Conservation (phyloP, 2,329 filamentous ascomycete species). For the Fusarium oligoseptatum region DNA sequence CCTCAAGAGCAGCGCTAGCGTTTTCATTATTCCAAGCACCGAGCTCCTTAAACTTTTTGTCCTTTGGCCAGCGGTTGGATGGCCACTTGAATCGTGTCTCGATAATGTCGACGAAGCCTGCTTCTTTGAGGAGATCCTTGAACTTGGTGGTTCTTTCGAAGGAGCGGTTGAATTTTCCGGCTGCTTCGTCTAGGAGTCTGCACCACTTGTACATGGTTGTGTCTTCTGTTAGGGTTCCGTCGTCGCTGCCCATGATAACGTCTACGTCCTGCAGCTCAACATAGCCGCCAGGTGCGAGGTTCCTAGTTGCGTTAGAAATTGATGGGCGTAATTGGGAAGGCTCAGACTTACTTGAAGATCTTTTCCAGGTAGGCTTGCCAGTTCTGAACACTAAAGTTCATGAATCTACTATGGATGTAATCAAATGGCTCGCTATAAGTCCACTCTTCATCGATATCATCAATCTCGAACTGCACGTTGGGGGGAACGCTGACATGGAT, state of each 20-base stretch:
- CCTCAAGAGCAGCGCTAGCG: constrained; percentile 43
- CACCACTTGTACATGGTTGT: constrained; percentile 41
- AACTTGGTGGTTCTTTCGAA: constrained; percentile 40
- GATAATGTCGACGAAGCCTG: constrained; percentile 64
- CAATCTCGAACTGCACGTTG: constrained; percentile 3
- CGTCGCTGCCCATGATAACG: constrained; percentile 30
- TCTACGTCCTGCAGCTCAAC: constrained; percentile 40
- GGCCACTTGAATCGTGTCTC: constrained; percentile 63
- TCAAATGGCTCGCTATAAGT: not conserved
- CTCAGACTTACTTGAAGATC: not conserved
- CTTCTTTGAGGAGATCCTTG: constrained; percentile 55
- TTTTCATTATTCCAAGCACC: constrained; percentile 52
- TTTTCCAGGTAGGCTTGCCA: constrained; percentile 2
- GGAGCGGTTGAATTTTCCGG: constrained; percentile 45
- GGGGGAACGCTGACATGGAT: not conserved
- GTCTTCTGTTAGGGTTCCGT: constrained; percentile 34
- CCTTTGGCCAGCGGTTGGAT: constrained; percentile 63
- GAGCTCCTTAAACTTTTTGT: constrained; percentile 63
- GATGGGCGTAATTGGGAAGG: too few relatives aligned
- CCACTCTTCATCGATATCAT: constrained; percentile 8
- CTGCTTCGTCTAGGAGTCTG: constrained; percentile 46
- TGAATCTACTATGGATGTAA: constrained; percentile 15
- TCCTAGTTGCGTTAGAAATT: not conserved
- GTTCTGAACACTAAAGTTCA: constrained; percentile 8
- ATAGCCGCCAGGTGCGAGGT: constrained; percentile 33